Evolutionary conservation across 2,329 filamentous ascomycete genomes (phyloP), one percentile per base, ranked within the genome.

Genomic region (Fonsecaea monophora): DNA sequence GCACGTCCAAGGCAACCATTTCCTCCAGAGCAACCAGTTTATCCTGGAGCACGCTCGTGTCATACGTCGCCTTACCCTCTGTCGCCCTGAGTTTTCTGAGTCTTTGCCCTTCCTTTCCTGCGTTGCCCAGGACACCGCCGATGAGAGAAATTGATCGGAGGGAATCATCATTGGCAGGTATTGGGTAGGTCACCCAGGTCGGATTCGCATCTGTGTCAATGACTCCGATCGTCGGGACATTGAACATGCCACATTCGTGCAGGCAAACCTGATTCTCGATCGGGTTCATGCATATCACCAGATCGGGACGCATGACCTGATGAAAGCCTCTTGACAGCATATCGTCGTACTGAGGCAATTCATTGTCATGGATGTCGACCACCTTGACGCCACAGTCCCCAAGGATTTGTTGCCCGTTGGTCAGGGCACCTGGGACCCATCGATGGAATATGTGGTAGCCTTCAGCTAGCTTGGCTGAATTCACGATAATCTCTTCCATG

Each of bases 101-200:
- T 73, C 83, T 79, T 75, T 93, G 89, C 42, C 95, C 95, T 60
- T 86, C 83, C 80, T 96, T 83, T 9, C 92, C 95, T 0, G 95
- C 95, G 60, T 90, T 87, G 48, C 94, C 94, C 42, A 99, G 84
- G 1, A 95, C 89, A 61, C 93, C 93, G 3, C 89, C 91, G 73
- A 99, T 92, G 68, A 97, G 85, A 73, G 90, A 87, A 58, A 93
- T 86, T 71, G 90, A 89, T 68, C 95, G 90, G 72, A 97, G 80
- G 86, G 93, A 96, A 84, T 99, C 95, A 76, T 99, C 95, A 78
- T 99, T 99, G 59, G 92, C 92, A 1, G 95, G 95, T 73, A 99
- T 97, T 13, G 92, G 91, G 77, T 99, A 99, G 3, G 95, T 98
- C 59, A 98, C 93, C 87, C 92, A 94, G 0, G 92, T 92, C 0